Evolutionary conservation across 192 early-diverging fungal genomes (phyloP), one percentile per base, ranked within the genome.

Genomic region (Chytriomyces confervae): DNA sequence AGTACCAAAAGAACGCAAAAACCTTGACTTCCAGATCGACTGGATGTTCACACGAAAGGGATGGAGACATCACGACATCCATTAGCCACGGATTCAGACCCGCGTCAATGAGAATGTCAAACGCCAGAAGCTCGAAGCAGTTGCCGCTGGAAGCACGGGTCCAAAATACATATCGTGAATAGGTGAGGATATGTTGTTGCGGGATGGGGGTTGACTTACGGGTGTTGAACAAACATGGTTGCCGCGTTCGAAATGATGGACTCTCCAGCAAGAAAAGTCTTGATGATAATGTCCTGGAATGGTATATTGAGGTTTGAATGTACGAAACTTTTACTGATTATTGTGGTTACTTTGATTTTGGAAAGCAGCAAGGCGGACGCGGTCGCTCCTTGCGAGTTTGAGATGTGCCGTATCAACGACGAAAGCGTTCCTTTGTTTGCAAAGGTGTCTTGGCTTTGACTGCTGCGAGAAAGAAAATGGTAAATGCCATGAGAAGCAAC

Each of bases 81-180:
- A 89, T 86, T 62, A 89, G 64, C 88, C 88, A 89, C 27, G 88
- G 87, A 36, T 84, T 72, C 51, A 89, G 64, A 53, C 84, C 68
- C 9, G 75, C 62, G 62, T 89, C 88, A 36, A 89, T 84, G 50
- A 89, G 85, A 36, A 89, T 83, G 77, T 89, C 88, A 63, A 89
- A 89, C 6, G 86, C 88, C 60, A 89, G 85, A 50, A 88, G 83
- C 65, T 89, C 88, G 69, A 89, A 89, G 63, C 88, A 89, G 77
- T 89, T 80, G 69, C 70, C 66, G 20, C 73, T 75, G 29, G 13
- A 10, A 70, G 24, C 57, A 29, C 6, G 24, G 36, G 36, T 2
- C 13, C 36, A 36, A 67, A 43, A 67, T 24, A 2, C 36, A 36
- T 2, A 71, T 18, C 27, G 49, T 69, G 18, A 66, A 23, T 13